Evolutionary conservation across 2,329 filamentous ascomycete species (phyloP), one percentile per base, ranked within the genome.

Genomic region (Dryadomyces sulphureus): DNA sequence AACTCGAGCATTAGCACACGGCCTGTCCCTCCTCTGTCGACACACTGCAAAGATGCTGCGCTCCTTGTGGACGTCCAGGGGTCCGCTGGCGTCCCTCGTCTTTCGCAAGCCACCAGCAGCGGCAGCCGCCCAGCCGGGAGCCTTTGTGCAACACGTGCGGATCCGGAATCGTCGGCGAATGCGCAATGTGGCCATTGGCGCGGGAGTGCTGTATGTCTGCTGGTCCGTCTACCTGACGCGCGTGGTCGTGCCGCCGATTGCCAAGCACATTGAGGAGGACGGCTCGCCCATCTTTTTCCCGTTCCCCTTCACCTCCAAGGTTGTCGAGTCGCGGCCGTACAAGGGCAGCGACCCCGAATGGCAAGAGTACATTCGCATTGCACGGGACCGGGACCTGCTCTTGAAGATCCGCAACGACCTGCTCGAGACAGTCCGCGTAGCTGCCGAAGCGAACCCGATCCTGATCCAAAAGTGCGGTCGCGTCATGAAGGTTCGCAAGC

Each of bases 311-410:
- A 77, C 73, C 2, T 73, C 67, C 1, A 67, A 66, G 43, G 53
- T 64, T 48, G 60, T 76, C 17, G 61, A 65, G 16, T 65, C 69
- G 25, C 56, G 60, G 25, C 71, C 70, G 2, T 81, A 79, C 56
- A 65, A 64, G 49, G 68, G 68, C 44, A 64, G 62, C 22, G 77
- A 81, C 52, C 77, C 78, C 3, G 80, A 84, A 58, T 83, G 75
- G 76, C 63, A 67, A 50, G 65, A 67, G 42, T 84, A 79, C 51
- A 55, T 77, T 16, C 70, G 69, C 46, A 62, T 82, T n/a, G 74
- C 69, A 50, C 69, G 68, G 50, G 69, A 82, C 49, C 58, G 56
- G 14, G 59, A 69, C 38, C 61, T 70, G 9, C 61, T 73, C 21
- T 55, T 67, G 17, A 57, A 62, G 20, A 68, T 81, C 24, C 66